Evolutionary conservation across 768 basidiomycete species (phyloP).

Genomic region (Mrakia gelida): DNA sequence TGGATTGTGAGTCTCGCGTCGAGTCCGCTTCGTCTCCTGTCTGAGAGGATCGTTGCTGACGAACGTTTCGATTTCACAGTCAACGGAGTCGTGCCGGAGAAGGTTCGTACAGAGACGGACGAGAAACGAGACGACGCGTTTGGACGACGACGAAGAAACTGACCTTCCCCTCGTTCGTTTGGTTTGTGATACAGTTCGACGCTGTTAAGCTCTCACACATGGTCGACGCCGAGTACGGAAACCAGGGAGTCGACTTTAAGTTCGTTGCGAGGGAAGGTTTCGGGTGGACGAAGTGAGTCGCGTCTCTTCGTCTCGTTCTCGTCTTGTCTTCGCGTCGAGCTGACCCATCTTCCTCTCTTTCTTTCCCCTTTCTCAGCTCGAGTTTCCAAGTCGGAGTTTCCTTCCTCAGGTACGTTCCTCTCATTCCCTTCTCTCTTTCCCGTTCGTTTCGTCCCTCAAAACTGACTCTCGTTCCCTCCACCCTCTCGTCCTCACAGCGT

Average conservation of each 20-base stretch:
- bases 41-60: too few species aligned
- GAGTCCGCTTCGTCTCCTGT: neutral
- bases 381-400: slow-evolving; percentile 78
- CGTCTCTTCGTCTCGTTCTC: slow-evolving; percentile 45
- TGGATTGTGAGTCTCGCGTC: slow-evolving; percentile 46
- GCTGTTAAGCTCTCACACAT: slow-evolving; percentile 92
- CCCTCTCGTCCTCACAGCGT: slow-evolving; percentile 3
- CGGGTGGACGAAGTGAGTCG: slow-evolving; percentile 67
- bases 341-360: neutral
- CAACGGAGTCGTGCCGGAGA: slow-evolving; percentile 96
- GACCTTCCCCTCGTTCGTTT: slow-evolving; percentile 42
- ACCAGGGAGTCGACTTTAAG: slow-evolving; percentile 86
- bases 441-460: neutral
- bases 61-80: slow-evolving; percentile 61
- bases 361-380: neutral
- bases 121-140: slow-evolving; percentile 11
- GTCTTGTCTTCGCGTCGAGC: neutral
- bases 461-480: neutral
- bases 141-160: neutral
- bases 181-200: slow-evolving; percentile 62
- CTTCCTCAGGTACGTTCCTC: slow-evolving; percentile 63
- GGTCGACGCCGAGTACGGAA: slow-evolving; percentile 92
- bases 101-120: slow-evolving; percentile 44
- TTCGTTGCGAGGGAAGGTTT: slow-evolving; percentile 96
- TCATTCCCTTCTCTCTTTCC: neutral